Percentiles rank a stretch among this genome's conserved stretches.
Evolutionary conservation across 78 protist species (phyloP).

Genomic region (Cavenderia fasciculata): DNA sequence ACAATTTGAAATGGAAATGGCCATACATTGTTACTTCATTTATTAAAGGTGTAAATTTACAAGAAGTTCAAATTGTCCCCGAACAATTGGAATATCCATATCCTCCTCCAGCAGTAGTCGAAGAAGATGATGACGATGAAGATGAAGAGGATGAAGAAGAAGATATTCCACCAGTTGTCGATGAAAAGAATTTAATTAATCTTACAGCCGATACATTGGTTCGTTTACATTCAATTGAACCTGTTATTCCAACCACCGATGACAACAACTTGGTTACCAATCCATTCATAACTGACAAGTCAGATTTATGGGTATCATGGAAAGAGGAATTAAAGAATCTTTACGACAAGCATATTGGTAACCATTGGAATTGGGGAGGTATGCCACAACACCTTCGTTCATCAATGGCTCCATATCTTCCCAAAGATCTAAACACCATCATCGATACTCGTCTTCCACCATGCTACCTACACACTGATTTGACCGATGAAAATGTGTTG

Average conservation of each 20-base stretch:
- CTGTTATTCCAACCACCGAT: no score
- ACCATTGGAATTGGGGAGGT: constrained; percentile 75
- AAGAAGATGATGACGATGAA: constrained; percentile 18
- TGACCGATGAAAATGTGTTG: constrained; percentile 59
- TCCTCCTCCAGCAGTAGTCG: constrained; percentile 8
- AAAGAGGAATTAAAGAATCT: background rate
- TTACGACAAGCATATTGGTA: background rate
- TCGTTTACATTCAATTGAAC: constrained; percentile 3
- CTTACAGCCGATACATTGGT: background rate
- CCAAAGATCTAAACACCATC: background rate
- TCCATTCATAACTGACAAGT: background rate
- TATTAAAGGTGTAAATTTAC: constrained; percentile 27
- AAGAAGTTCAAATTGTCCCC: constrained; percentile 57
- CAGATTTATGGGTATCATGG: constrained; percentile 48
- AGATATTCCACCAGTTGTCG: constrained; percentile 4
- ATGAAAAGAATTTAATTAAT: constrained; percentile 17
- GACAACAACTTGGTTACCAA: no score
- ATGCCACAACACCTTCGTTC: constrained; percentile 27
- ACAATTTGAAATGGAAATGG: constrained; percentile 46
- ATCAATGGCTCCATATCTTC: background rate
- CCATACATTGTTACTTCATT: constrained; percentile 49
- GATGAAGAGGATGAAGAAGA: constrained; percentile 18
- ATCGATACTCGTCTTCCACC: constrained; percentile 26
- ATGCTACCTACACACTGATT: constrained; percentile 63
- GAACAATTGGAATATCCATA: constrained; percentile 60